Conservation (phyloP, 2,329 filamentous ascomycete species). For the Apiospora aurea region DNA sequence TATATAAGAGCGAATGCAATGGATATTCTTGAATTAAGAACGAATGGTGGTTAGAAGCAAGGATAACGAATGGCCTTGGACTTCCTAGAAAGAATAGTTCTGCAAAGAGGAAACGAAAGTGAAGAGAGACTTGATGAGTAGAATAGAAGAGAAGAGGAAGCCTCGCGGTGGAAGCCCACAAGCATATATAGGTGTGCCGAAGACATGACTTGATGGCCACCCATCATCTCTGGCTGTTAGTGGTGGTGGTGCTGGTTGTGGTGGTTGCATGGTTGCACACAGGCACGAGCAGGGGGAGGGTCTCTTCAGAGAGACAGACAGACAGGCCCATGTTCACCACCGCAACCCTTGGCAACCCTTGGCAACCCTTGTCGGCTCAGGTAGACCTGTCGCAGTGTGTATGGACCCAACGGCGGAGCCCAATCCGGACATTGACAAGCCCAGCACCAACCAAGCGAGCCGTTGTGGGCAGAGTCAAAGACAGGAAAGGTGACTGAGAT, state of each 20-base stretch:
- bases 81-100: constrained; percentile 43
- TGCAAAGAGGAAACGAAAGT: constrained; percentile 39
- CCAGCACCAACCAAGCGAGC: not conserved
- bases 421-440: constrained; percentile 12
- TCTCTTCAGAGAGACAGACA: constrained; percentile 5
- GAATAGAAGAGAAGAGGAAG: constrained; percentile 26
- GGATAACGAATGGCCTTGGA: constrained; percentile 65
- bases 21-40: constrained; percentile 33
- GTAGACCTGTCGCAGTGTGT: constrained; percentile 1
- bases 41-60: constrained; percentile 47
- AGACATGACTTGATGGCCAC: constrained; percentile 9
- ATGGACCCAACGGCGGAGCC: constrained; percentile 5
- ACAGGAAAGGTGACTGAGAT: not conserved
- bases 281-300: constrained; percentile 4
- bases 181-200: constrained; percentile 39
- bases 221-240: not conserved
- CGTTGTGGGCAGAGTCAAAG: not conserved
- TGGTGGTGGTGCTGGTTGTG: constrained; percentile 6
- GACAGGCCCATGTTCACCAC: not conserved
- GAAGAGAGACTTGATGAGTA: constrained; percentile 35
- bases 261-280: not conserved
- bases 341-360: not conserved
- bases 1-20: constrained; percentile 28
- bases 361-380: not conserved
- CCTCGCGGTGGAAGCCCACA: constrained; percentile 29